Evolutionary conservation across 2,329 filamentous ascomycete genomes (phyloP).

Genomic region (Hypoxylon sp.): DNA sequence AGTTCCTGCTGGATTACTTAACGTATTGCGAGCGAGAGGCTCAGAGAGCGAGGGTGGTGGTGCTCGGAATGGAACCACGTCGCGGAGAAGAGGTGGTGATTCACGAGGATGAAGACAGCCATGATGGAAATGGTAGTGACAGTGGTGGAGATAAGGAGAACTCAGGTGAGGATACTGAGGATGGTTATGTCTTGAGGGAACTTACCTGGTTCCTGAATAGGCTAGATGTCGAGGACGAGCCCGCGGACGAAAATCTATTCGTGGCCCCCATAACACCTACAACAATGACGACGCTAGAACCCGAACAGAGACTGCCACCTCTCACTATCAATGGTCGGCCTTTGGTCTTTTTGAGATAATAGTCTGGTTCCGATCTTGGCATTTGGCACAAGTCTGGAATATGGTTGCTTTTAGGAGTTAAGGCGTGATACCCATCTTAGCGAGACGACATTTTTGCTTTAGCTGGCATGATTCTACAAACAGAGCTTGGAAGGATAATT

Average conservation of each 20-base stretch:
- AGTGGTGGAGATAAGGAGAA: background rate
- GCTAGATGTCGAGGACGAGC: background rate
- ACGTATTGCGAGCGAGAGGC: background rate
- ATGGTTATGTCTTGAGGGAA: background rate
- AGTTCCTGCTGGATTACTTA: background rate
- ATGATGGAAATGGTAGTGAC: too few species aligned
- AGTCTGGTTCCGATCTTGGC: background rate
- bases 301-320: background rate
- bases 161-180: background rate
- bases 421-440: background rate
- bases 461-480: background rate
- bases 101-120: background rate
- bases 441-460: background rate
- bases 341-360: background rate
- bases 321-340: background rate
- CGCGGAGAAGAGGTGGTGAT: background rate
- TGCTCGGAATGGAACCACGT: background rate
- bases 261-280: background rate
- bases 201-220: slow-evolving; percentile 2
- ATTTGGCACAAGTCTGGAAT: background rate
- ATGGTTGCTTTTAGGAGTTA: background rate
- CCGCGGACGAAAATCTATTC: background rate
- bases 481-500: background rate
- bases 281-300: background rate
- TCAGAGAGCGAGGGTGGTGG: background rate